Base-by-base conservation (phyloP, 176 grass and related monocot genomes). In the Oryza rufipogon region DNA sequence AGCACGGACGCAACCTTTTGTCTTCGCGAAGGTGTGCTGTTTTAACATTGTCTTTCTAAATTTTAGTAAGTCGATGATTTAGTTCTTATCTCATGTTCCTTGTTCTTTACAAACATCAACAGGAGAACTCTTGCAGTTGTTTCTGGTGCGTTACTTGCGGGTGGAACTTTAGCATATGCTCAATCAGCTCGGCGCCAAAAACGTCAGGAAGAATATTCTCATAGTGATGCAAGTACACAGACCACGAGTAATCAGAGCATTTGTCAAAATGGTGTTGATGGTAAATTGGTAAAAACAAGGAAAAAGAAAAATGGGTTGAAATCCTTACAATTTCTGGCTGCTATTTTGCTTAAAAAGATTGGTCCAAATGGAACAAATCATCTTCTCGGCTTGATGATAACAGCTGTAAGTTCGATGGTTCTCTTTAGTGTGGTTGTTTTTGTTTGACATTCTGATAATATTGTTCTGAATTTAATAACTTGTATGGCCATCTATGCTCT, bases 301-400 rank as follows among this genome's bases (percentile, higher is more conserved):
- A 89, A 78, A 60, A 92, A 80, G 83, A 96, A 86, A 79, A 88
- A 80, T 13, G 73, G 91, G 61, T 76, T 95, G 22, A 94, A 87
- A 80, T 99, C 96, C 70, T 75, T 99, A 9, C 96, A 96, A 82
- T 82, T 96, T 90, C 75, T 99, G 78, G 93, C 89, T 82, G 87
- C 89, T 73, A 96, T 94, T 80, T 88, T 99, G 71, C 89, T 99
- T 17, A 96, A 95, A 68, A 87, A 85, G 81, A 92, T 99, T 71
- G 93, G 89, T 28, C 71, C 90, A 68, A 94, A 89, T 16, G 93
- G 96, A 74, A 71, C 84, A 23, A 87, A 87, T 67, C 90, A 91
- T 78, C 91, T 99, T 72, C 58, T 99, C 33, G 91, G 87, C 65
- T 83, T 99, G 78, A 89, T 82, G 65, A 67, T 91, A 66, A 93